Conservation (phyloP, 495 filamentous ascomycete genomes). For the Hypoxylon lienhwacheense region DNA sequence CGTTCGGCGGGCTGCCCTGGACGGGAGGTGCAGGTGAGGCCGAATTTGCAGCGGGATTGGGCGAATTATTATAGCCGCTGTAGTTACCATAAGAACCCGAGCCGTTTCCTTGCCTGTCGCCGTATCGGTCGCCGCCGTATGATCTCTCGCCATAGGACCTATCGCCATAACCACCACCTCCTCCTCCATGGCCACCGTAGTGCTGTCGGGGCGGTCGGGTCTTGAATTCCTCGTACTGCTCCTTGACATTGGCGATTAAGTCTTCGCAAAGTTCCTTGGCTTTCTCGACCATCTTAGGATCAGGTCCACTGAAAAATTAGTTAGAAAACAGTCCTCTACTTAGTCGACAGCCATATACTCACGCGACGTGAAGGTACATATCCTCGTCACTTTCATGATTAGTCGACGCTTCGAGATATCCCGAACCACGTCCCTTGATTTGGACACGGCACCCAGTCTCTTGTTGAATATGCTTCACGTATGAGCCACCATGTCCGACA, state of each 20-base stretch:
- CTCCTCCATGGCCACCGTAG: constrained; percentile 53
- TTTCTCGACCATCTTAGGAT: constrained; percentile 78
- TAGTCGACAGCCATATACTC: constrained; percentile 49
- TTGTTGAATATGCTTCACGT: constrained; percentile 96
- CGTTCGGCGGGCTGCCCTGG: constrained; percentile 42
- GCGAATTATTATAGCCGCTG: constrained; percentile 46
- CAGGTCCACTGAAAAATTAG: constrained; percentile 68
- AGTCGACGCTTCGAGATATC: constrained; percentile 84
- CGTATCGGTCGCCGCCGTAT: constrained; percentile 37
- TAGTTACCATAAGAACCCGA: constrained; percentile 43
- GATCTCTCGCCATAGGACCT: constrained; percentile 46
- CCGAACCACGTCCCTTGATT: constrained; percentile 96
- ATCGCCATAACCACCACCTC: constrained; percentile 40
- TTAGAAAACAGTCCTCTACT: constrained; percentile 42
- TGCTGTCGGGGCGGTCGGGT: constrained; percentile 72
- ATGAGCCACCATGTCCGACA: constrained; percentile 87
- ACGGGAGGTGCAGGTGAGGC: constrained; percentile 42
- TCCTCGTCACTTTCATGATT: constrained; percentile 87
- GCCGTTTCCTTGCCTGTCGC: constrained; percentile 36
- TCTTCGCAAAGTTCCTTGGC: constrained; percentile 89
- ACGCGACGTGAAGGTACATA: constrained; percentile 97
- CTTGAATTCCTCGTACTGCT: constrained; percentile 89
- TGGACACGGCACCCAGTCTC: constrained; percentile 94
- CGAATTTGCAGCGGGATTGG: constrained; percentile 30
- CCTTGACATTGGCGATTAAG: constrained; percentile 76